Base-by-base conservation (phyloP, 257 asterid species). In the Penstemon davidsonii region DNA sequence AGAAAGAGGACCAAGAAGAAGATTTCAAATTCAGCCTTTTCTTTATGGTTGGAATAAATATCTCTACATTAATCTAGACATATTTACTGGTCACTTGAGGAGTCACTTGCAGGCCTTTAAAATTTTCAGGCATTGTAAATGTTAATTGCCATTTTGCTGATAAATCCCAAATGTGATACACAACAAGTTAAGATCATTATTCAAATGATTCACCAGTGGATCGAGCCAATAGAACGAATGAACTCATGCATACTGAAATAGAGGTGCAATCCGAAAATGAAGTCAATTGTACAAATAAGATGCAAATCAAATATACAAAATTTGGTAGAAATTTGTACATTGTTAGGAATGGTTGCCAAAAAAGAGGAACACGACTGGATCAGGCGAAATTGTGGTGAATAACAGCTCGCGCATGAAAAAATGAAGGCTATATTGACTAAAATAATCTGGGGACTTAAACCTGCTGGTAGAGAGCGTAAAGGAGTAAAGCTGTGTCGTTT, bases 391-490 rank as follows among this genome's bases (percentile, higher is more conserved):
- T 60, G 62, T 7, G 61, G 67, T 64, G 68, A 44, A 66, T 39
- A 57, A 45, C 62, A 64, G 70, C 64, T 61, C 55, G 25, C 9
- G 58, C 52, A 60, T 47, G 38, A 60, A 68, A 8, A 67, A 46
- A 50, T 57, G 11, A 25, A 58, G 65, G 54, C 41, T 54, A 47
- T 38, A 75, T 50, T 39, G 8, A 8, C 37, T 2, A 6, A 55
- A 55, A 55, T 0, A 6, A 18, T 39, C 4, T 8, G 38, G 5
- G 33, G 11, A 67, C 47, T 40, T 15, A 71, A 57, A 89, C 98
- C 96, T 92, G 99, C 71, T 93, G 99, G 64, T 90, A 78, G 62
- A 93, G 92, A 40, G 85, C 96, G 77, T 90, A 93, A 60, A 93
- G 99, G 71, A 93, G 90, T 47, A 93, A 85, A 76, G 97, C 89